phyloP scores from a whole-genome alignment of 768 basidiomycete species.

The Macrolepiota fuliginosa region DNA sequence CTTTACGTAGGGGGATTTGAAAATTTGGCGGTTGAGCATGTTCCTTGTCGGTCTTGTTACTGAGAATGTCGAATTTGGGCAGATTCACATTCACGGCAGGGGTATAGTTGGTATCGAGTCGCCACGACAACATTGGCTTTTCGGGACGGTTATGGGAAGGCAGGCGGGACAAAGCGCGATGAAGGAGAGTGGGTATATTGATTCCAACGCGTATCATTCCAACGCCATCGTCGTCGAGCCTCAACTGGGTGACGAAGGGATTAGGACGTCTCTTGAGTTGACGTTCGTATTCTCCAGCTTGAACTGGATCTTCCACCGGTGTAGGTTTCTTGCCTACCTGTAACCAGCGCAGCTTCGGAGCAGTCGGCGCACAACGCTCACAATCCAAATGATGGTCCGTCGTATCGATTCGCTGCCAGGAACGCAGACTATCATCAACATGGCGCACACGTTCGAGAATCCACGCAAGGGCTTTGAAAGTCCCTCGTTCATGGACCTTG shows the following conservation, averaged over 20 bases:
- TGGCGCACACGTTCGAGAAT: constrained; percentile 79
- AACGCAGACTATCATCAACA: constrained; percentile 58
- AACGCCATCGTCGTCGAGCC: constrained; percentile 53
- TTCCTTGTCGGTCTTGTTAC: constrained; percentile 72
- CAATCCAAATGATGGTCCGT: constrained; percentile 53
- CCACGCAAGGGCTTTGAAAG: constrained; percentile 85
- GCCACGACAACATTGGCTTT: constrained; percentile 66
- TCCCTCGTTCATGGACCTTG: constrained; percentile 79
- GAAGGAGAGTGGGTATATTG: constrained; percentile 83
- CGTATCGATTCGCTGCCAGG: constrained; percentile 63
- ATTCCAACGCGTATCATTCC: constrained; percentile 83
- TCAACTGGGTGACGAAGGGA: constrained; percentile 85
- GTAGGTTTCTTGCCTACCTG: constrained; percentile 56
- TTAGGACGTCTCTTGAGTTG: constrained; percentile 82
- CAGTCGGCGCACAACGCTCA: constrained; percentile 76
- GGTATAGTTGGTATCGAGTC: constrained; percentile 74
- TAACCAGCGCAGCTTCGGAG: constrained; percentile 77
- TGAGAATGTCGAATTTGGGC: constrained; percentile 66
- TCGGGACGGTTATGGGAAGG: constrained; percentile 54
- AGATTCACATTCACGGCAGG: constrained; percentile 57
- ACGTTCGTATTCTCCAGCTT: constrained; percentile 89
- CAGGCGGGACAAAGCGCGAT: constrained; percentile 80
- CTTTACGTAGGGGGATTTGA: constrained; percentile 67
- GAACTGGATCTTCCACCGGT: constrained; percentile 78
- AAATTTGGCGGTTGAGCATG: constrained; percentile 81